These are phyloP conservation scores for Oryza coarctata DNA, from an alignment of 176 grass and related monocot genomes.

Conservation along the genomic window DNA sequence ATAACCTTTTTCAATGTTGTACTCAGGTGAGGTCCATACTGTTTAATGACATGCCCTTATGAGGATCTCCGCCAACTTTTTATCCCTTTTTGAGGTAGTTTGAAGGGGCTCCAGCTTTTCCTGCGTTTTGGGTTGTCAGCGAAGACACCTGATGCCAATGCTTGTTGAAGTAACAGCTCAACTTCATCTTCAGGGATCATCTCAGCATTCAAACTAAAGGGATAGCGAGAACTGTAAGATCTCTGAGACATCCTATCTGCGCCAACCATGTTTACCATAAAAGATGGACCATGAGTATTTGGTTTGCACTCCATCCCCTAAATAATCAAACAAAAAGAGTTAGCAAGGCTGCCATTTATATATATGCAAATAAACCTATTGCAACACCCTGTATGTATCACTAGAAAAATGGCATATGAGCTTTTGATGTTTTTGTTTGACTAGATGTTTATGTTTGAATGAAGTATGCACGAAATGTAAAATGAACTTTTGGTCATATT, in stretches of 20 bases:
- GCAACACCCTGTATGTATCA: neutral
- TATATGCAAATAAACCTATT: neutral
- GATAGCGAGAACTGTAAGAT: conserved; percentile 66
- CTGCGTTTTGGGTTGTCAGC: conserved; percentile 87
- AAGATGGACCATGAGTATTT: conserved; percentile 93
- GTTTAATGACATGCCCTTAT: conserved; percentile 16
- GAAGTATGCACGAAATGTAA: neutral
- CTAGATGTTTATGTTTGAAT: neutral
- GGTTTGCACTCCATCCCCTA: conserved; percentile 97
- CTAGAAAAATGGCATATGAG: neutral
- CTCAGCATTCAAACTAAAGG: conserved; percentile 88
- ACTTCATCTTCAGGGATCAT: conserved; percentile 92
- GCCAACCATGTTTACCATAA: conserved; percentile 97
- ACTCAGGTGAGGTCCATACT: neutral
- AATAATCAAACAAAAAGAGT: conserved; percentile 27
- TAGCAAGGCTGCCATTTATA: neutral
- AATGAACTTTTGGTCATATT: neutral
- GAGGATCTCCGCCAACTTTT: conserved; percentile 74
- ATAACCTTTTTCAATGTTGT: conserved; percentile 28
- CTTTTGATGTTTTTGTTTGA: neutral
- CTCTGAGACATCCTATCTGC: conserved; percentile 65
- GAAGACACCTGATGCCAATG: conserved; percentile 80
- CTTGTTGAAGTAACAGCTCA: conserved; percentile 92
- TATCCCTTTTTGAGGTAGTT: conserved; percentile 84
- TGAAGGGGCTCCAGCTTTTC: conserved; percentile 98